Evolutionary conservation across 164 flowering plant genomes (phyloP), one percentile per base, ranked within the genome.

Genomic region (Sedum album): DNA sequence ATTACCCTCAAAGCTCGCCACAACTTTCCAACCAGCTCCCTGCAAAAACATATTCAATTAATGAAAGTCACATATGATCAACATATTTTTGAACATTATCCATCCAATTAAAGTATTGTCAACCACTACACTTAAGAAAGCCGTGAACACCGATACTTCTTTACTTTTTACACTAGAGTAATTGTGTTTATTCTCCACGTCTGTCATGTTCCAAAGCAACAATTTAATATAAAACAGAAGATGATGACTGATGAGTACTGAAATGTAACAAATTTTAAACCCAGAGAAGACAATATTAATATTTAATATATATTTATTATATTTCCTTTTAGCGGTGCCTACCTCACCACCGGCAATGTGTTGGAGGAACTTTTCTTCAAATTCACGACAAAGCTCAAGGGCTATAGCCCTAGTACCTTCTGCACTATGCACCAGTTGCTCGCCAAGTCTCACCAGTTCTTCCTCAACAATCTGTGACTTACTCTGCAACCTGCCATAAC

Each of bases 281-380:
- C 41, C 9, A 64, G 44, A 39, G 10, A 55, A 55, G 14, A 25
- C 26, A 28, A 25, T 31, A 36, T 9, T 8, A 8, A 41, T 38
- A 13, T 11, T 2, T 8, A 3, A 35, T 7, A 35, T 35, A 7
- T 7, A 35, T 35, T 3, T 35, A 35, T 3, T 35, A 7, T 35
- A 35, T 3, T 7, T 7, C 38, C 7, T 35, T 3, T 35, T 7
- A n/a, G 38, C 38, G 7, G 46, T 11, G 4, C 73, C 86, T 70
- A 92, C 99, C 88, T 95, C 99, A 68, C 99, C 99, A 70, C 84
- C 77, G 7, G 90, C 80, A 71, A 95, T 83, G 72, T 95, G 98
- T 67, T 74, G 90, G 65, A 95, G 97, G 78, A 92, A 95, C 65
- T 80, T 90, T 67, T 95, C 99, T 78, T 41, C 46, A 41, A n/a